phyloP scores from a whole-genome alignment of 2,329 filamentous ascomycete genomes.

The Didymosphaeria variabile region DNA sequence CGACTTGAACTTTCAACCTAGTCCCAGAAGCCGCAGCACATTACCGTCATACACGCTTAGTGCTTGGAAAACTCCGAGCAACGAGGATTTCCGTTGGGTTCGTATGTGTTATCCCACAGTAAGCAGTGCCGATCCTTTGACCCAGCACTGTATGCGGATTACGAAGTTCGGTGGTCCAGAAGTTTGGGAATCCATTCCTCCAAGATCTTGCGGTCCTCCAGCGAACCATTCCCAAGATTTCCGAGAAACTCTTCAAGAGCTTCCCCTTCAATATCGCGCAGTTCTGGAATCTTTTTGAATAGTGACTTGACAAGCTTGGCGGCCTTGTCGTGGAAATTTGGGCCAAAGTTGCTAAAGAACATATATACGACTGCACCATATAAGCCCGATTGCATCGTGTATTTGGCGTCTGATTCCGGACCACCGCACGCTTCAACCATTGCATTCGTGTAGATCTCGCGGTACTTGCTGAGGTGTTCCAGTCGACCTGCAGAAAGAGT shows the following conservation, averaged over 20 bases:
- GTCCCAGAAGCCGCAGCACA: no score
- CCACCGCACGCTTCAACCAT: constrained; percentile 18
- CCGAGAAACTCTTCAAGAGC: neutral
- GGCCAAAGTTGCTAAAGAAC: neutral
- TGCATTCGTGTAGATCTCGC: constrained; percentile 23
- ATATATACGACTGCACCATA: constrained; percentile 8
- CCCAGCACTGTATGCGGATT: no score
- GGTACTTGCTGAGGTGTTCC: constrained; percentile 21
- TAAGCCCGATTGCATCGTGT: constrained; percentile 23
- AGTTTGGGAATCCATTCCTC: constrained; percentile 8
- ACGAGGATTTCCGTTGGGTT: no score
- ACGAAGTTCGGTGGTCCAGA: neutral
- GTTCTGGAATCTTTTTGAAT: neutral
- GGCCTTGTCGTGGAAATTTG: neutral
- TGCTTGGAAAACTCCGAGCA: no score
- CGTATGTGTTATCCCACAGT: no score
- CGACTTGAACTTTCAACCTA: no score
- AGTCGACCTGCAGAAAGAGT: neutral
- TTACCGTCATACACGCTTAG: no score
- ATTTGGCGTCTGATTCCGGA: constrained; percentile 18
- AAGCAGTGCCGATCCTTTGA: no score
- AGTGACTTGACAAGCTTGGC: neutral
- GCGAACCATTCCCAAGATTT: neutral
- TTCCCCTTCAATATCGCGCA: neutral
- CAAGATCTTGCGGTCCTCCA: neutral